These are phyloP conservation scores for Beta macrorhiza DNA, from an alignment of 179 eudicot genomes.

Conservation along the genomic window DNA sequence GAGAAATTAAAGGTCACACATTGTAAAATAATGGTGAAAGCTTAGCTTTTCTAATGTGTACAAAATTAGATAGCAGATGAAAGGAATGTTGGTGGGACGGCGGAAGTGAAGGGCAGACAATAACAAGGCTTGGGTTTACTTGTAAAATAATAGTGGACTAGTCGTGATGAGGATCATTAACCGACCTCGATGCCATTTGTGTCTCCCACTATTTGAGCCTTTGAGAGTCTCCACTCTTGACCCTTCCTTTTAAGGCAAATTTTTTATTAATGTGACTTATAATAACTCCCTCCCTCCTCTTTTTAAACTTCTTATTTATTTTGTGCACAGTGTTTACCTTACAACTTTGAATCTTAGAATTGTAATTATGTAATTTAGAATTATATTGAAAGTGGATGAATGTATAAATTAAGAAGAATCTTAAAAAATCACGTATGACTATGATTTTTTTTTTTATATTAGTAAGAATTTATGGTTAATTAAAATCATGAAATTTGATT, in stretches of 20 bases:
- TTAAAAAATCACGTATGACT: too few relatives aligned
- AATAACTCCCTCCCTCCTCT: too few relatives aligned
- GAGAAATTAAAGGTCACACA: neutral
- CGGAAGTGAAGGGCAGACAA: neutral
- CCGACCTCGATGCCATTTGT: neutral
- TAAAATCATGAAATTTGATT: too few relatives aligned
- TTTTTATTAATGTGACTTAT: too few relatives aligned
- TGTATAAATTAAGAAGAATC: too few relatives aligned
- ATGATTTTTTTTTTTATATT: too few relatives aligned
- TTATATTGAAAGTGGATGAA: too few relatives aligned
- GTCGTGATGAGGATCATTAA: neutral
- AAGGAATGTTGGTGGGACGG: conserved; percentile 17
- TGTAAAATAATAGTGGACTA: neutral
- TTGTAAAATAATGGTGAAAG: neutral
- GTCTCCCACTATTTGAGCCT: neutral
- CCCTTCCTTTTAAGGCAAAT: neutral
- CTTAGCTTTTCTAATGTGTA: neutral
- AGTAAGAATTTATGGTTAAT: too few relatives aligned
- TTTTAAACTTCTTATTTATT: too few relatives aligned
- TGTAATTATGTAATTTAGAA: too few relatives aligned
- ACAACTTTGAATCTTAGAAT: too few relatives aligned
- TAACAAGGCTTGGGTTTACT: neutral
- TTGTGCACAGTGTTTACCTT: too few relatives aligned
- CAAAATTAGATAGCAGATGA: neutral
- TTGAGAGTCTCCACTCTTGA: neutral